Conservation (phyloP, 2,329 filamentous ascomycete genomes). For the Alternaria triticina region DNA sequence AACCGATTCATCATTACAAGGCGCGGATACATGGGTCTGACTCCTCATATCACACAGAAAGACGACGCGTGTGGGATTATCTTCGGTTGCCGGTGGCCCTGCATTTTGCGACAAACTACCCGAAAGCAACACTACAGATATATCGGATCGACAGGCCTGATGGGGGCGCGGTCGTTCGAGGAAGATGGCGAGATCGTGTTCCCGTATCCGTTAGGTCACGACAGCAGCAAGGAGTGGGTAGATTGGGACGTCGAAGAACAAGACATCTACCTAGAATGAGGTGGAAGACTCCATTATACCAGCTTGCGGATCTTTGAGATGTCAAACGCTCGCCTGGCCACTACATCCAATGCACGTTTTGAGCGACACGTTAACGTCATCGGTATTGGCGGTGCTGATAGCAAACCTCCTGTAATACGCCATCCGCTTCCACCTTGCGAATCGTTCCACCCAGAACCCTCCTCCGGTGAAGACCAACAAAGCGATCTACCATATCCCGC, state of each 20-base stretch:
- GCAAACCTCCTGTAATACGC: neutral
- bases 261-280: neutral
- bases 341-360: neutral
- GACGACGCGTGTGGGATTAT: neutral
- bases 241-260: constrained; percentile 13
- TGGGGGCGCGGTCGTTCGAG: no score
- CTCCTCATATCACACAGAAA: neutral
- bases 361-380: neutral
- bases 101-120: neutral
- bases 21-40: neutral
- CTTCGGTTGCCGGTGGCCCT: neutral
- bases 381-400: neutral
- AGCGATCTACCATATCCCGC: neutral
- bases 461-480: neutral
- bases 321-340: neutral
- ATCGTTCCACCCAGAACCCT: neutral
- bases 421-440: neutral
- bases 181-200: neutral
- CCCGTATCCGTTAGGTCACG: neutral
- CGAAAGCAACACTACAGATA: neutral
- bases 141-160: neutral
- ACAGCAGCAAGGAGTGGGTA: constrained; percentile 17
- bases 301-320: neutral
- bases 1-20: neutral
- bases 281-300: neutral